These are phyloP conservation scores for Rutstroemia sp. DNA, from an alignment of 2,329 filamentous ascomycete genomes.

Conservation along the genomic window DNA sequence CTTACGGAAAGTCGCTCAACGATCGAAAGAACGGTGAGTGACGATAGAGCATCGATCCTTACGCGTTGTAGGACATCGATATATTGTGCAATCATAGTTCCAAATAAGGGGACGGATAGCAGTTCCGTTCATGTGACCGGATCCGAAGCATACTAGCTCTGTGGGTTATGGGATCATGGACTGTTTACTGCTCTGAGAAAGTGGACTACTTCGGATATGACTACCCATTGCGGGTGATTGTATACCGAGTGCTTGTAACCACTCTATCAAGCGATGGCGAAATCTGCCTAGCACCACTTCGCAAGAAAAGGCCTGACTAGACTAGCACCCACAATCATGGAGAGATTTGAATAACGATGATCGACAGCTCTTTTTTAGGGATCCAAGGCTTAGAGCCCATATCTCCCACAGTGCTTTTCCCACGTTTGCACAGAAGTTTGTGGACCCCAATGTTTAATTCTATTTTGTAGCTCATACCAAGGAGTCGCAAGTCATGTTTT, in stretches of 20 bases:
- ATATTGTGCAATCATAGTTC: not conserved
- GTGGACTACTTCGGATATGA: slow-evolving; percentile 7
- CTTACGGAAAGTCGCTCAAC: too few relatives aligned
- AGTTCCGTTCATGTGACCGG: slow-evolving; percentile 7
- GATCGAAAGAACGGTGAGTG: not conserved
- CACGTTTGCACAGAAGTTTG: not conserved
- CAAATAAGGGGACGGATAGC: not conserved
- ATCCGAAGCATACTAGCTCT: not conserved
- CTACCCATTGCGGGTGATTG: slow-evolving; percentile 3
- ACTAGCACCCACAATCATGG: slow-evolving; percentile 1
- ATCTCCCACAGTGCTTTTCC: not conserved
- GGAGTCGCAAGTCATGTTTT: not conserved
- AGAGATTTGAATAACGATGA: not conserved
- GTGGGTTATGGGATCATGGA: not conserved
- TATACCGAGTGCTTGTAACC: not conserved
- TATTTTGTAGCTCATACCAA: not conserved
- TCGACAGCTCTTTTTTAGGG: not conserved
- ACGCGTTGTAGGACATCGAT: not conserved
- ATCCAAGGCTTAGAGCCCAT: not conserved
- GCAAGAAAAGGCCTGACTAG: not conserved
- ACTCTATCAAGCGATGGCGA: not conserved
- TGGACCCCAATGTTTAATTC: not conserved
- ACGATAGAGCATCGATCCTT: not conserved
- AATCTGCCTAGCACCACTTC: not conserved
- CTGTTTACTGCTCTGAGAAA: not conserved